Evolutionary conservation across 176 grass and related monocot genomes (phyloP).

Genomic region (Pontederia paniculata): DNA sequence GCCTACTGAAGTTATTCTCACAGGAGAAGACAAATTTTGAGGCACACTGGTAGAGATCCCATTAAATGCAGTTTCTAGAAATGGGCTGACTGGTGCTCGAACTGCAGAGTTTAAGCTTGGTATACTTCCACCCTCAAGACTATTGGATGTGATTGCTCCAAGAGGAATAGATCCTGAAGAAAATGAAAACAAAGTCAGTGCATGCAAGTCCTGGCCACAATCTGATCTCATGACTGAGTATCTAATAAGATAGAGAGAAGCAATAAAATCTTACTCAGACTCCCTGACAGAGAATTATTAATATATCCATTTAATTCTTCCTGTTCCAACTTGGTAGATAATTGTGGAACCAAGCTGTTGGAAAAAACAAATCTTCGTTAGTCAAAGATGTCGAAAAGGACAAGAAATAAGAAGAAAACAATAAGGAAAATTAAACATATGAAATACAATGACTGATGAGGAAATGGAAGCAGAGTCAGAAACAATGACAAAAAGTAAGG

Average conservation of each 20-base stretch:
- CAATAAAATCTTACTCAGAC: conserved; percentile 41
- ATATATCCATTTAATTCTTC: conserved; percentile 44
- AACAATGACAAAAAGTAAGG: not conserved
- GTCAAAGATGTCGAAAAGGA: not conserved
- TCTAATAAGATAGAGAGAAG: conserved; percentile 6
- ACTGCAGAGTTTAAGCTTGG: conserved; percentile 32
- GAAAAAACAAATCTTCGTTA: not conserved
- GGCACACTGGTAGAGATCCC: conserved; percentile 17
- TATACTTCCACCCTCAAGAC: conserved; percentile 14
- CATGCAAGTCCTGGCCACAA: conserved; percentile 3
- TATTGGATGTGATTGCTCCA: conserved; percentile 23
- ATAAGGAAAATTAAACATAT: not conserved
- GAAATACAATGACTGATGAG: not conserved
- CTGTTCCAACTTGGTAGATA: conserved; percentile 44
- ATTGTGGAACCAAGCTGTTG: conserved; percentile 53
- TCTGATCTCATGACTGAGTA: conserved; percentile 20
- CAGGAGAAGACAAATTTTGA: conserved; percentile 41
- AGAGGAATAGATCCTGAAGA: conserved; percentile 1
- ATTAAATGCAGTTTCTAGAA: conserved; percentile 22
- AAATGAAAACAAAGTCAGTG: not conserved
- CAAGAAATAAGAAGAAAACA: not conserved
- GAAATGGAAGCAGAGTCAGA: not conserved
- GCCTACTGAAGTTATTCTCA: conserved; percentile 36
- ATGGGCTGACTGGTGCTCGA: conserved; percentile 6
- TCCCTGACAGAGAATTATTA: conserved; percentile 41